Evolutionary conservation across 257 asterid species (phyloP), one percentile per base, ranked within the genome.

Genomic region (Osmanthus fragrans): DNA sequence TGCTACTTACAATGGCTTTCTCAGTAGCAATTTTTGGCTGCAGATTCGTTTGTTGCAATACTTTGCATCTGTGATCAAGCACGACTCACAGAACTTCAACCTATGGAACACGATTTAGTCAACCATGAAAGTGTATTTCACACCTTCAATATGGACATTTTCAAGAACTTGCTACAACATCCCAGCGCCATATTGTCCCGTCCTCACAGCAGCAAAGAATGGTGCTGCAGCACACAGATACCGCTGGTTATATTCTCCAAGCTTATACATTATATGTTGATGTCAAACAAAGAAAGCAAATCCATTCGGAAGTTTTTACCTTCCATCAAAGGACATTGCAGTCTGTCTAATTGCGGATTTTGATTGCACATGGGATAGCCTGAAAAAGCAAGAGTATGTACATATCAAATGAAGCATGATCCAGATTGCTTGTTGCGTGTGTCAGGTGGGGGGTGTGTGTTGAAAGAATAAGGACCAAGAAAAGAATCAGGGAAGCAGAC

Each of bases 141-240:
- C 56, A 47, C 33, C 69, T 25, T 63, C 66, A 58, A 58, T 10
- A 0, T 0, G 34, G 13, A 23, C 72, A 71, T 60, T 70, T 73
- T 85, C 88, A 89, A 45, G 93, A 86, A 80, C 88, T 88, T 51
- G 97, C 89, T 15, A 90, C 94, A 45, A 90, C 93, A 73, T 96
- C 98, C 99, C 99, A 93, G 72, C 99, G 93, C 99, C 99, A 96
- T 80, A 96, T 93, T 2, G 97, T 96, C 75, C 98, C 99, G 78
- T 93, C 99, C 73, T 96, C 99, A 75, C 99, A 96, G 92, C 98
- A 92, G 88, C 96, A 82, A 73, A 96, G 96, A 81, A 95, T 90
- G 72, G 96, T 93, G 84, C 99, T 95, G 92, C 75, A 72, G 75
- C 60, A 79, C 33, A 81, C 63, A 79, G n/a, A 81, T 23, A 73